Percentiles rank a stretch among this genome's conserved stretches.
These are phyloP conservation scores for Apiotrichum domesticum DNA, from an alignment of 1,284 basidiomycete genomes.

Conservation along the genomic window DNA sequence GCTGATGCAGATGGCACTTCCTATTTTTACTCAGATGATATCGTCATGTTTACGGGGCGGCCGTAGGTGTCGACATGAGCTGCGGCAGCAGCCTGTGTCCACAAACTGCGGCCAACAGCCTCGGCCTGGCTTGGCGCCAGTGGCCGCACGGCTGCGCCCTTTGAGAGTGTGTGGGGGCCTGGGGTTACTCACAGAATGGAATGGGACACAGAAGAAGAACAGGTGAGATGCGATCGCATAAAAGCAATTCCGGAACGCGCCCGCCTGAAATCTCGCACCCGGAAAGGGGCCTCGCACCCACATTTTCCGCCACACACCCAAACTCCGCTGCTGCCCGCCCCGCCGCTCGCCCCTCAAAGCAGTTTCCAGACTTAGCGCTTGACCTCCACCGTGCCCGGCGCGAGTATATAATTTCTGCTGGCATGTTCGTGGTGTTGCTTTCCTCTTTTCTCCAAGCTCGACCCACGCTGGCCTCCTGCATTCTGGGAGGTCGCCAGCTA, in stretches of 20 bases:
- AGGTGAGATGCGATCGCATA: neutral
- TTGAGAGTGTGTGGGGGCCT: no score
- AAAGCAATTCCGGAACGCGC: neutral
- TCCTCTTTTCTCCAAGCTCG: conserved; percentile 4
- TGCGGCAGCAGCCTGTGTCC: no score
- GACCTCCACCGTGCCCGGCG: neutral
- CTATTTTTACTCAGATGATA: conserved; percentile 28
- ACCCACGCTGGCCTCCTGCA: conserved; percentile 3
- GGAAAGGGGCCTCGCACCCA: neutral
- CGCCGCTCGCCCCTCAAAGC: neutral
- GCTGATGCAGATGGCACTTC: conserved; percentile 29
- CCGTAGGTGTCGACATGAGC: no score
- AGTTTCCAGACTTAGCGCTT: no score
- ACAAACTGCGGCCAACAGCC: neutral
- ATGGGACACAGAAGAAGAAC: neutral
- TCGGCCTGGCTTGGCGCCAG: neutral
- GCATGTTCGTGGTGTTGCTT: no score
- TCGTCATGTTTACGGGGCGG: conserved; percentile 14
- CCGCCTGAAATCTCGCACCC: neutral
- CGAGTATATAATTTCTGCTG: neutral
- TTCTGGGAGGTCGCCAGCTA: neutral
- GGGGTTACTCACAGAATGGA: neutral
- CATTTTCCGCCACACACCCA: neutral
- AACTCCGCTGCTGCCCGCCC: neutral
- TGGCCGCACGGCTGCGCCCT: neutral